Evolutionary conservation across 805 yeast species (phyloP).

Genomic region (Yueomyces sinensis): DNA sequence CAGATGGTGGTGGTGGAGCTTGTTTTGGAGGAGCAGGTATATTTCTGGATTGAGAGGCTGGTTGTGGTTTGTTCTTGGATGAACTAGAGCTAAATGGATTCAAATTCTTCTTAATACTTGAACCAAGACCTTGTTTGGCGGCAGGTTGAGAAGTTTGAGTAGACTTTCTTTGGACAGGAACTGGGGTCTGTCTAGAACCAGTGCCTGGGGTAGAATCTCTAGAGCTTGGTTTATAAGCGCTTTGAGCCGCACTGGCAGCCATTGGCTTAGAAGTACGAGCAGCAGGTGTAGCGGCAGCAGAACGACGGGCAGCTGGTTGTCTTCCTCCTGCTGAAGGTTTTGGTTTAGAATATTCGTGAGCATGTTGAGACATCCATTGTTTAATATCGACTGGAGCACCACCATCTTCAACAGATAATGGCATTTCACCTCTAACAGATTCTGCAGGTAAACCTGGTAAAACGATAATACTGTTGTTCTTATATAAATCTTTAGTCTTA

Average conservation of each 20-base stretch:
- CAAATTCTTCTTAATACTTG: conserved; percentile 23
- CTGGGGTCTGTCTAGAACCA: conserved; percentile 6
- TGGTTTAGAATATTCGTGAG: not conserved
- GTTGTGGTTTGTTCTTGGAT: conserved; percentile 35
- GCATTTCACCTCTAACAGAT: conserved; percentile 57
- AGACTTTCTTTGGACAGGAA: conserved; percentile 16
- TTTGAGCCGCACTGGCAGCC: not conserved
- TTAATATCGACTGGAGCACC: conserved; percentile 1
- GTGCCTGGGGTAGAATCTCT: conserved; percentile 5
- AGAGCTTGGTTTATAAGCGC: not conserved
- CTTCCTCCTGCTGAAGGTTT: conserved; percentile 2
- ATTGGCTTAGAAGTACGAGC: conserved; percentile 11
- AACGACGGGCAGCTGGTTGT: not conserved
- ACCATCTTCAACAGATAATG: conserved; percentile 34
- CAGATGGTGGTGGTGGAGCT: conserved; percentile 30
- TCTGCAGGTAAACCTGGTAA: conserved; percentile 65
- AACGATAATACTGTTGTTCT: conserved; percentile 77
- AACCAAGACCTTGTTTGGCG: conserved; percentile 28
- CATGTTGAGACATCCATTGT: not conserved
- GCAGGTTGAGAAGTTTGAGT: conserved; percentile 26
- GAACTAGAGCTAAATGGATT: conserved; percentile 14
- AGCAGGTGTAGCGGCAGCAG: conserved; percentile 4
- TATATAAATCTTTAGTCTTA: conserved; percentile 54
- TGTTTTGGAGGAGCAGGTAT: conserved; percentile 2
- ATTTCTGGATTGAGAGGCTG: conserved; percentile 37